phyloP scores from a whole-genome alignment of 768 basidiomycete species.

The Suillus alpinus region DNA sequence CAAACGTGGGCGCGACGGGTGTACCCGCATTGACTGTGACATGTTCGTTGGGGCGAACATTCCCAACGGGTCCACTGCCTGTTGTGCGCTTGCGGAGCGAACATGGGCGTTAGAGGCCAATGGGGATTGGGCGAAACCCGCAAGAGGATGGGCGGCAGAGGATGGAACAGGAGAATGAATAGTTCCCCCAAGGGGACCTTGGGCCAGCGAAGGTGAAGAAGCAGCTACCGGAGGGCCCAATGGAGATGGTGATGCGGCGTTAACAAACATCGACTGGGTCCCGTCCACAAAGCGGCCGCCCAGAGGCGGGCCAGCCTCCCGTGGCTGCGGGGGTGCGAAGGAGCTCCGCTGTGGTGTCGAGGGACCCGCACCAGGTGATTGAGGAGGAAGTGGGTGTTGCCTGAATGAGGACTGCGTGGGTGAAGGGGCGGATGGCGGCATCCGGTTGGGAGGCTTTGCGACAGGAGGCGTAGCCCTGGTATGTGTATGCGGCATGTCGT shows the following conservation, averaged over 20 bases:
- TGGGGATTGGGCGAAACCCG: conserved; percentile 11
- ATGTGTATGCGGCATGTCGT: conserved; percentile 38
- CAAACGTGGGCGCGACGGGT: conserved; percentile 67
- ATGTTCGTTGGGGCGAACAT: conserved; percentile 59
- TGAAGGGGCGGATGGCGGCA: conserved; percentile 16
- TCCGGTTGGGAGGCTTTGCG: conserved; percentile 18
- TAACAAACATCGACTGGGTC: conserved; percentile 79
- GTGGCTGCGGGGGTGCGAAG: conserved; percentile 19
- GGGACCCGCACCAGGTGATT: conserved; percentile 55
- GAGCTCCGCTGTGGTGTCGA: conserved; percentile 34
- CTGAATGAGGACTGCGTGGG: conserved; percentile 22
- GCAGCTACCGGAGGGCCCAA: conserved; percentile 32
- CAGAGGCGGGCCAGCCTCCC: conserved; percentile 47
- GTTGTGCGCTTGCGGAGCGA: conserved; percentile 24
- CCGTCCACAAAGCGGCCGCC: conserved; percentile 71
- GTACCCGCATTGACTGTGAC: conserved; percentile 71
- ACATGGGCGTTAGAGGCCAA: conserved; percentile 1
- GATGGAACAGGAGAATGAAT: conserved; percentile 8
- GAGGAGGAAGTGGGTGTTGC: conserved; percentile 37
- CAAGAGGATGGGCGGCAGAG: conserved; percentile 17
- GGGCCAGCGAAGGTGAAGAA: conserved; percentile 30
- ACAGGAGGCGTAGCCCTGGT: conserved; percentile 18
- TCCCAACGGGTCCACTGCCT: conserved; percentile 60
- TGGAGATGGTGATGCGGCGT: conserved; percentile 38
- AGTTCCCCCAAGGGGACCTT: conserved; percentile 15